A percentile compares a stretch with the other conserved stretches of the same genome.
Conservation (phyloP, 2,329 filamentous ascomycete species). For the Chrysoporthe puriensis region DNA sequence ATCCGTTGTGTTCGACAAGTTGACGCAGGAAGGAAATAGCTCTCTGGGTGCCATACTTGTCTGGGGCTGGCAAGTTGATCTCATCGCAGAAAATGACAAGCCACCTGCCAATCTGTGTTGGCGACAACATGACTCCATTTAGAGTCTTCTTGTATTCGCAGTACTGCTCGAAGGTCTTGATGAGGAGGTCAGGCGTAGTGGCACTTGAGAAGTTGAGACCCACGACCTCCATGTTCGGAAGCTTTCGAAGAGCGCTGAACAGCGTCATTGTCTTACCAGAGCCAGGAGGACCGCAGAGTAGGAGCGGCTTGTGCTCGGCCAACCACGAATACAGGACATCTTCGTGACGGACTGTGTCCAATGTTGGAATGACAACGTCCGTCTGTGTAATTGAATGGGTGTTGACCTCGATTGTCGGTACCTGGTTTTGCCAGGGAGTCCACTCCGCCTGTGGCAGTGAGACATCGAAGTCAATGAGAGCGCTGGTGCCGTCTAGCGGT, state of each 20-base stretch:
- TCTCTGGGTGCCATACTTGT: conserved; percentile 96
- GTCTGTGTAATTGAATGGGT: conserved; percentile 98
- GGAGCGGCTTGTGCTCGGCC: conserved; percentile 94
- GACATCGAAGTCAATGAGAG: conserved; percentile 95
- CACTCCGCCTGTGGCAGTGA: conserved; percentile 85
- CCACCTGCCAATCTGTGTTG: conserved; percentile 96
- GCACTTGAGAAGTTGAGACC: conserved; percentile 99
- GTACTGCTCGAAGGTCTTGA: conserved; percentile 99
- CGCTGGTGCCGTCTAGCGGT: conserved; percentile 74
- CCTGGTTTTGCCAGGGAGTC: conserved; percentile 91
- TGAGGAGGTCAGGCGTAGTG: conserved; percentile 93
- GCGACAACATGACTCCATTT: conserved; percentile 92
- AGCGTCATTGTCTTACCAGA: conserved; percentile 99
- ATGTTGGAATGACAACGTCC: conserved; percentile 95
- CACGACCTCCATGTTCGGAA: conserved; percentile 98
- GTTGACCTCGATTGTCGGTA: conserved; percentile 94
- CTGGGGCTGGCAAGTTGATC: conserved; percentile 96
- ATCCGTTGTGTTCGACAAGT: conserved; percentile 97
- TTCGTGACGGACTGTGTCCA: conserved; percentile 96
- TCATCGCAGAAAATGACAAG: conserved; percentile 99
- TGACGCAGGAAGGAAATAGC: conserved; percentile 97
- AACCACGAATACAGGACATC: conserved; percentile 99
- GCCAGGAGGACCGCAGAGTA: conserved; percentile 95
- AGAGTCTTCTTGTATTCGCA: conserved; percentile 99
- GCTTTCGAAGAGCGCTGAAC: conserved; percentile 93